A percentile compares a stretch with the other conserved stretches of the same genome.
These are phyloP conservation scores for Chiua sp. DNA, from an alignment of 1,284 basidiomycete genomes.

Conservation along the genomic window DNA sequence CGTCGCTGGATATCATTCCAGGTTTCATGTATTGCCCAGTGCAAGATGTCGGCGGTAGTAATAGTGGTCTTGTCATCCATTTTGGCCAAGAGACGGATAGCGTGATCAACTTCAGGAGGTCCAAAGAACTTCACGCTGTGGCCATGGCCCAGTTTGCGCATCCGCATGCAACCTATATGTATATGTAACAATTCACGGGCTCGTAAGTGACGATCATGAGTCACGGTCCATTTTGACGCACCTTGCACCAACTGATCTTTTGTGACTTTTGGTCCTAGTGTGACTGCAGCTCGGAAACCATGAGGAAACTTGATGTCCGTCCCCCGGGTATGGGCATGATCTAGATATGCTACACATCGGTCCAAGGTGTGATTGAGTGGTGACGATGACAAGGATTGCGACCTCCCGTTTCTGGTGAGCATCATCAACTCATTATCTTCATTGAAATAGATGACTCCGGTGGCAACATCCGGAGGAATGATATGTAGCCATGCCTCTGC, in stretches of 20 bases:
- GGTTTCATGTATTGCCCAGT: constrained; percentile 51
- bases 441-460: constrained; percentile 53
- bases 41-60: constrained; percentile 41
- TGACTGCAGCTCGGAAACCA: constrained; percentile 35
- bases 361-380: constrained; percentile 46
- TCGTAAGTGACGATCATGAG: background rate
- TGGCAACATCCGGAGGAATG: constrained; percentile 21
- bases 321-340: constrained; percentile 60
- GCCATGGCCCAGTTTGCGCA: constrained; percentile 53
- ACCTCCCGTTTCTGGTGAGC: constrained; percentile 39
- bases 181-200: background rate
- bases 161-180: constrained; percentile 48
- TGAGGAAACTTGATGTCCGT: constrained; percentile 57
- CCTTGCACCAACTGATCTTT: constrained; percentile 60
- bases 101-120: constrained; percentile 46
- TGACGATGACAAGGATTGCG: constrained; percentile 47
- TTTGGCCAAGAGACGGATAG: constrained; percentile 34
- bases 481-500: constrained; percentile 46
- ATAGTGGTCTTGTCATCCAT: constrained; percentile 21
- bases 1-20: constrained; percentile 45
- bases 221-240: constrained; percentile 21
- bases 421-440: constrained; percentile 36
- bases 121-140: constrained; percentile 54
- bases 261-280: constrained; percentile 44
- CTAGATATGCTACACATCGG: constrained; percentile 54